Evolutionary conservation across 2,329 filamentous ascomycete species (phyloP), one percentile per base, ranked within the genome.

Genomic region (Apiospora saccharicola): DNA sequence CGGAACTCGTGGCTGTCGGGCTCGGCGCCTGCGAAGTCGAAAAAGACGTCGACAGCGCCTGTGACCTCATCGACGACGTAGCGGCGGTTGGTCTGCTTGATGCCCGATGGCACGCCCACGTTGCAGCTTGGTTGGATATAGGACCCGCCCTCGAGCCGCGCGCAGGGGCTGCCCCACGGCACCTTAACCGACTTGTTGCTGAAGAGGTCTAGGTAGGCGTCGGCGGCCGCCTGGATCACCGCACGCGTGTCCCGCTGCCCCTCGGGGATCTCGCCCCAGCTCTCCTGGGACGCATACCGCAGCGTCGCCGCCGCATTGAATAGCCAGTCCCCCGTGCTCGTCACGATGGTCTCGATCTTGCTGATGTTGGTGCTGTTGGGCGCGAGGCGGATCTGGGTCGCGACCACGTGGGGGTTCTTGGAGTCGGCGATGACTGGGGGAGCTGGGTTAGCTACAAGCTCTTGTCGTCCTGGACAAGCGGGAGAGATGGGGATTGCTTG

Each of bases 151-250:
- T 84, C 82, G 26, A 83, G 77, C 16, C 82, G 76, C 0, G 79
- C 80, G 70, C 82, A 84, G 1, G 82, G 82, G 14, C 70, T 72
- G 19, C 82, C 82, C 81, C 82, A 84, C 14, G 82, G 82, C 14
- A 84, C 82, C 44, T 74, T 75, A 30, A 82, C 81, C 41, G 73
- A 77, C 77, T 81, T 82, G 75, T 83, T 77, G 71, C 77, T 78
- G 72, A 83, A 83, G 67, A 82, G 75, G 69, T 83, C 80, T 43
- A 80, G 76, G 68, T 83, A 83, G 0, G 82, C 82, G 46, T 83
- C 82, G 3, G 76, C 82, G 0, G 81, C 82, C 0, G 81, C 81
- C 76, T 83, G 78, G 71, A 83, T 81, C 1, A 77, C 79, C 16
- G 75, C 80, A 53, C 82, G 79, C 12, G 76, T 74, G 71, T 82